These are phyloP conservation scores for Nicotiana tabacum DNA, from an alignment of 257 asterid genomes.

Conservation along the genomic window DNA sequence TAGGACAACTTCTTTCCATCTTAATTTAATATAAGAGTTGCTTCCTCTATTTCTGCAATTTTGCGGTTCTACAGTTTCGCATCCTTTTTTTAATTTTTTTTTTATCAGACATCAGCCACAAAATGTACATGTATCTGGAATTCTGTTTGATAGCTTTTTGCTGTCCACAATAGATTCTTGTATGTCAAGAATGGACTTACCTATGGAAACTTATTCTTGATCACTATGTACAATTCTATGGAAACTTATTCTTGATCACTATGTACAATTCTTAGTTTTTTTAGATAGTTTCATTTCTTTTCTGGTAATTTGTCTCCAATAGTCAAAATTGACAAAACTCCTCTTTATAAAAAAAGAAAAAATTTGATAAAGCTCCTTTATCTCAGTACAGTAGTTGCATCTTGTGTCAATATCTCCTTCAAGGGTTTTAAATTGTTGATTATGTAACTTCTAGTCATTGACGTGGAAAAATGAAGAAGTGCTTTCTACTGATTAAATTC, in stretches of 20 bases:
- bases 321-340: too few species aligned
- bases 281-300: background rate
- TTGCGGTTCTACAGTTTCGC: background rate
- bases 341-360: too few species aligned
- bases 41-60: background rate
- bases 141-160: background rate
- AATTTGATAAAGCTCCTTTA: background rate
- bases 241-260: background rate
- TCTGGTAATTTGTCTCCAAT: background rate
- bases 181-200: background rate
- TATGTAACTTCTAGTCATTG: background rate
- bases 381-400: background rate
- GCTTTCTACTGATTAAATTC: too few species aligned
- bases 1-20: conserved; percentile 1
- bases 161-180: background rate
- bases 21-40: background rate
- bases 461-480: background rate
- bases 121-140: background rate
- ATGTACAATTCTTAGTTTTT: background rate
- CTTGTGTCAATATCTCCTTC: background rate
- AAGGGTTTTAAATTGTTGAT: background rate
- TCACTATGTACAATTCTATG: background rate
- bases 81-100: background rate
- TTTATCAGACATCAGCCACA: background rate
- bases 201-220: background rate